phyloP scores from a whole-genome alignment of 441 rosid species.

The Dalechampia spathulata region DNA sequence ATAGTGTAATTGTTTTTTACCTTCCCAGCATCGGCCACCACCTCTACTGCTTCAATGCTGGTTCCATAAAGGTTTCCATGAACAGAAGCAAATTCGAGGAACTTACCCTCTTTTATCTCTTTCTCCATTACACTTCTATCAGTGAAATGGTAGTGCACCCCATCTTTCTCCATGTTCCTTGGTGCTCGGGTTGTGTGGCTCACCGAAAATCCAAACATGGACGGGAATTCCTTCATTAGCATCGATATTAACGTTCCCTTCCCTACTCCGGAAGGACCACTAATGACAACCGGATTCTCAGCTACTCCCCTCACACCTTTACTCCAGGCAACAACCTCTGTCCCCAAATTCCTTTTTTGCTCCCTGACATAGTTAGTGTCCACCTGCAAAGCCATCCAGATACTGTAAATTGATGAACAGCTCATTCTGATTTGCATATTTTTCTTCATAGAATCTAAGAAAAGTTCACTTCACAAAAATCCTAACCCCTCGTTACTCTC shows the following conservation, averaged over 20 bases:
- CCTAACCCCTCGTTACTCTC: too few relatives aligned
- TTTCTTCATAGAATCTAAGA: not conserved
- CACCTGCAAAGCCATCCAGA: conserved; percentile 38
- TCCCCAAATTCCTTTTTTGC: conserved; percentile 38
- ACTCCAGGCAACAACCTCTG: conserved; percentile 92
- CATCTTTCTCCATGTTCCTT: conserved; percentile 56
- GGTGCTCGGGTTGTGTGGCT: conserved; percentile 91
- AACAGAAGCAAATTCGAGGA: conserved; percentile 83
- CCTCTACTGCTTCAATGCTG: conserved; percentile 90
- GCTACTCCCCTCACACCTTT: conserved; percentile 67
- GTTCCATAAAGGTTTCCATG: conserved; percentile 90
- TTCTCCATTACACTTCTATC: conserved; percentile 67
- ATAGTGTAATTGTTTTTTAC: conserved; percentile 32
- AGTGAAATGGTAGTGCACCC: conserved; percentile 74
- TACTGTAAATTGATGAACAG: not conserved
- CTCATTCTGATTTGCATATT: not conserved
- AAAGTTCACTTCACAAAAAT: not conserved
- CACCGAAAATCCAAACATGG: conserved; percentile 85
- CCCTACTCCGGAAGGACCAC: conserved; percentile 96
- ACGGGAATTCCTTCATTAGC: conserved; percentile 81
- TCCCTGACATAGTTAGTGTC: conserved; percentile 62
- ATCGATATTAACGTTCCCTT: conserved; percentile 74
- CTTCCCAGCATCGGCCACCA: conserved; percentile 81
- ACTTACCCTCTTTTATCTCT: conserved; percentile 68
- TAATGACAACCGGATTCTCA: conserved; percentile 74